Conservation (phyloP, 1,139 yeast species). For the Blastobotrys proliferans region DNA sequence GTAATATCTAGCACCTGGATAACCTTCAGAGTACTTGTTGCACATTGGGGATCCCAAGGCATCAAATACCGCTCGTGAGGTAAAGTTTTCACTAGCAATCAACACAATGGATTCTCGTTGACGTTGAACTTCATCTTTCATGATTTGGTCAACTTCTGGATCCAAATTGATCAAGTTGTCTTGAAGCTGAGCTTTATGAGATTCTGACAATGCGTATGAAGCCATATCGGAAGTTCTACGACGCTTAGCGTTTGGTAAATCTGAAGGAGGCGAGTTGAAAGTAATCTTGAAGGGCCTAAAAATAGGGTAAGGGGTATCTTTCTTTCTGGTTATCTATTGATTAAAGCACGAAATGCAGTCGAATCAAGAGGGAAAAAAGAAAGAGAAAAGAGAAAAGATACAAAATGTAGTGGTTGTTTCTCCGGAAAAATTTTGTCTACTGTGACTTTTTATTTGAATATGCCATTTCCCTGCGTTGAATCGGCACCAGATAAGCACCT, state of each 20-base stretch:
- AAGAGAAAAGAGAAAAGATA: too few relatives aligned
- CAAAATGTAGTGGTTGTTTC: too few relatives aligned
- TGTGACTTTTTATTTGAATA: too few relatives aligned
- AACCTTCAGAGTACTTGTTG: constrained; percentile 97
- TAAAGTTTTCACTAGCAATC: constrained; percentile 93
- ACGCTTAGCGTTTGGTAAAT: constrained; percentile 5
- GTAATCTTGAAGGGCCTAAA: too few relatives aligned
- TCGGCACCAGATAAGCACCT: too few relatives aligned
- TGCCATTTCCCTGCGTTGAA: too few relatives aligned
- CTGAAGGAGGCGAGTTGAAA: neutral
- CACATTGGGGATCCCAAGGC: constrained; percentile 94
- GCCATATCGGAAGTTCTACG: constrained; percentile 25
- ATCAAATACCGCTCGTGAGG: constrained; percentile 92
- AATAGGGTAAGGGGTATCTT: too few relatives aligned
- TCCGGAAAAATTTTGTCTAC: too few relatives aligned
- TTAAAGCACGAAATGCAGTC: too few relatives aligned
- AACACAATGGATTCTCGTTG: constrained; percentile 87
- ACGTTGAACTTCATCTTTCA: constrained; percentile 69
- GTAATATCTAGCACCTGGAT: constrained; percentile 95
- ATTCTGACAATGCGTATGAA: constrained; percentile 32
- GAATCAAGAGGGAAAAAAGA: too few relatives aligned
- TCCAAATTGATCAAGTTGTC: constrained; percentile 43
- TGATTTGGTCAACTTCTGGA: constrained; percentile 79
- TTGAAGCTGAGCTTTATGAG: constrained; percentile 34
- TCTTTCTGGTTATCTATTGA: too few relatives aligned